phyloP scores from a whole-genome alignment of 768 basidiomycete species.

The Lactifluus volemus region DNA sequence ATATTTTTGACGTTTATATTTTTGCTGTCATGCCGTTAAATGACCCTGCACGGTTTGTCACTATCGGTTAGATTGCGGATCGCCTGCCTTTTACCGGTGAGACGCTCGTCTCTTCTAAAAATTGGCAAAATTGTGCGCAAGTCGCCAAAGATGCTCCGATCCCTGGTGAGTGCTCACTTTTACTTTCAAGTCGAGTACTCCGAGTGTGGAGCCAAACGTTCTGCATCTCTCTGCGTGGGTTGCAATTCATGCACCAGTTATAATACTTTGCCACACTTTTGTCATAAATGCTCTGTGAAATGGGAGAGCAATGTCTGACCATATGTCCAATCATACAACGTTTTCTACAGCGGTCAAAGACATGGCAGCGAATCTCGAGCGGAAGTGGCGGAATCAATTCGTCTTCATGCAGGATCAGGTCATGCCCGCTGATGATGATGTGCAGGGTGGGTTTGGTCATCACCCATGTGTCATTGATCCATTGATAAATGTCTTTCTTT shows the following conservation, averaged over 20 bases:
- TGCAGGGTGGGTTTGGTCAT: slow-evolving; percentile 69
- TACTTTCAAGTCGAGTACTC: not conserved
- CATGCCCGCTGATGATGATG: slow-evolving; percentile 27
- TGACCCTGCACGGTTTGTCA: not conserved
- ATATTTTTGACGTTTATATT: slow-evolving; percentile 18
- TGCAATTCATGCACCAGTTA: slow-evolving; percentile 4
- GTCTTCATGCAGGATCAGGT: slow-evolving; percentile 35
- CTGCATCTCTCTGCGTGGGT: not conserved
- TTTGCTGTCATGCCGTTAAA: slow-evolving; percentile 10
- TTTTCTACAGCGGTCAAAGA: slow-evolving; percentile 77
- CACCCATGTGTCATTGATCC: not conserved
- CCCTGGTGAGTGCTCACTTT: slow-evolving; percentile 58
- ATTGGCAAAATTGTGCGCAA: slow-evolving; percentile 74
- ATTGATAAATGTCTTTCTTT: slow-evolving; percentile 24
- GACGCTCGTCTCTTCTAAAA: slow-evolving; percentile 58
- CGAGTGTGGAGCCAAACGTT: slow-evolving; percentile 3
- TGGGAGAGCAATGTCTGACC: slow-evolving; percentile 57
- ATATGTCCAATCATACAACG: slow-evolving; percentile 34
- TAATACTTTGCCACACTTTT: not conserved
- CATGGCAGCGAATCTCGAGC: slow-evolving; percentile 83
- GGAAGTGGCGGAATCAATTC: slow-evolving; percentile 68
- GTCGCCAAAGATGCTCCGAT: slow-evolving; percentile 66
- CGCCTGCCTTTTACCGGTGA: slow-evolving; percentile 70
- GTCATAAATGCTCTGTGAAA: slow-evolving; percentile 5
- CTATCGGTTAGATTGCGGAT: slow-evolving; percentile 58